Evolutionary conservation across 2,329 filamentous ascomycete species (phyloP), one percentile per base, ranked within the genome.

Genomic region (Penicillium sumatraense): DNA sequence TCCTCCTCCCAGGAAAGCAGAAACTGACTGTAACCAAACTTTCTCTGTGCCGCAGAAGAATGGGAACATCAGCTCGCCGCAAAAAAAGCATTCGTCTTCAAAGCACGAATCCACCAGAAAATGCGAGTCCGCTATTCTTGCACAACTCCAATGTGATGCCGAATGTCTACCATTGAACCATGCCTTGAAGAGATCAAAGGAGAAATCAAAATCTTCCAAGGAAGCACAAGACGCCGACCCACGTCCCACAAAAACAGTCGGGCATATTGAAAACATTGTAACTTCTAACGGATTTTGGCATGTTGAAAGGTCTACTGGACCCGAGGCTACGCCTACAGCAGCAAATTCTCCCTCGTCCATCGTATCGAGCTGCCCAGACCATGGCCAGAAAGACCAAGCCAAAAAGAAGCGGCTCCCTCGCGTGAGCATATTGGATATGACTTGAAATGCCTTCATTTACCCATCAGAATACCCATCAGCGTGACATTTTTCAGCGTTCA

Each of bases 351-450:
- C n/a, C n/a, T n/a, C n/a, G n/a, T n/a, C n/a, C n/a, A n/a, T n/a
- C n/a, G n/a, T n/a, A n/a, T n/a, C 29, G 29, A 31, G 7, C n/a
- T 3, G 36, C 13, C 49, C 31, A 42, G 26, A 49, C 9, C 20
- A 14, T 45, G 11, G 5, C 9, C 41, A 51, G 46, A 33, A 45
- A 50, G 53, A 18, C 40, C 50, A 56, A 40, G 41, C 53, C 24
- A 64, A 66, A 27, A 69, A 68, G 55, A 72, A 74, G 54, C 59
- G 68, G 11, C 56, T 72, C 21, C 46, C 67, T 21, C 70, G 72
- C 27, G 71, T 73, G 16, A 73, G 72, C 59, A 64, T 74, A 27
- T 14, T 74, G 44, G 71, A 74, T 54, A 56, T 74, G 58, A 66
- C 52, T 53, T 63, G 46, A 56, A 44, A 27, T 18, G 40, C 24